A percentile compares a stretch with the other conserved stretches of the same genome.
Conservation (phyloP, 1,284 basidiomycete genomes). For the Kalmanozyma brasiliensis region DNA sequence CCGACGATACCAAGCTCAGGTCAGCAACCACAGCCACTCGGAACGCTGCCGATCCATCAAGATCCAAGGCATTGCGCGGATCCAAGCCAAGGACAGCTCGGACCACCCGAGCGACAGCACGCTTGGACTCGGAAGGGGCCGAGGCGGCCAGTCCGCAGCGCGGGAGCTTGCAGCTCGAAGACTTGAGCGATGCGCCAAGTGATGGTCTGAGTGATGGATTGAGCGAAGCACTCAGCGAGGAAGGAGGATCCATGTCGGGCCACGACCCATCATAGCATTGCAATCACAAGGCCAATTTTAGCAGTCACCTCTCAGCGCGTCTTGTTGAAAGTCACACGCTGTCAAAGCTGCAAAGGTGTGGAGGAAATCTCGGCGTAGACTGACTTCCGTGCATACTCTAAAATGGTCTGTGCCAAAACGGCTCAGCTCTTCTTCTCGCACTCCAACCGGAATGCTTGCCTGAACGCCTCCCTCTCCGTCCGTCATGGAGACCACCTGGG, state of each 20-base stretch:
- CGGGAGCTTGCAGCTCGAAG: conserved; percentile 4
- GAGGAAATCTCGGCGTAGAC: background rate
- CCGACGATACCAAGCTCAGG: background rate
- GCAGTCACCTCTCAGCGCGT: conserved; percentile 6
- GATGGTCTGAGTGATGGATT: conserved; percentile 25
- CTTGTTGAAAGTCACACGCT: too few species aligned
- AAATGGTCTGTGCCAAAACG: too few species aligned
- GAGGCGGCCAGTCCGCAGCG: background rate
- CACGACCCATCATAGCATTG: conserved; percentile 24
- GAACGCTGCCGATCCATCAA: background rate
- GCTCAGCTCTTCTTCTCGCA: too few species aligned
- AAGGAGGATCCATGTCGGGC: conserved; percentile 23
- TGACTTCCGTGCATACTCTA: too few species aligned
- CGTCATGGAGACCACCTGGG: conserved; percentile 47
- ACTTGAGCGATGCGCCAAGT: conserved; percentile 26
- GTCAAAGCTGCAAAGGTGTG: conserved; percentile 5
- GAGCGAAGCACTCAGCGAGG: conserved; percentile 24
- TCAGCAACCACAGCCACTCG: conserved; percentile 2
- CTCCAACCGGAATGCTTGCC: too few species aligned
- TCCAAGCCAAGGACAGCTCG: conserved; percentile 12
- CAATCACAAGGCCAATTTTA: background rate
- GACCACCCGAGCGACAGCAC: conserved; percentile 3
- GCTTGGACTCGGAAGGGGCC: background rate
- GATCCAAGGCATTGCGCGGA: conserved; percentile 3
- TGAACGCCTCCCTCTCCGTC: too few species aligned